A percentile compares a stretch with the other conserved stretches of the same genome.
These are phyloP conservation scores for Neckera pumila DNA, from an alignment of 225 moss, liverwort and hornwort genomes.

Conservation along the genomic window DNA sequence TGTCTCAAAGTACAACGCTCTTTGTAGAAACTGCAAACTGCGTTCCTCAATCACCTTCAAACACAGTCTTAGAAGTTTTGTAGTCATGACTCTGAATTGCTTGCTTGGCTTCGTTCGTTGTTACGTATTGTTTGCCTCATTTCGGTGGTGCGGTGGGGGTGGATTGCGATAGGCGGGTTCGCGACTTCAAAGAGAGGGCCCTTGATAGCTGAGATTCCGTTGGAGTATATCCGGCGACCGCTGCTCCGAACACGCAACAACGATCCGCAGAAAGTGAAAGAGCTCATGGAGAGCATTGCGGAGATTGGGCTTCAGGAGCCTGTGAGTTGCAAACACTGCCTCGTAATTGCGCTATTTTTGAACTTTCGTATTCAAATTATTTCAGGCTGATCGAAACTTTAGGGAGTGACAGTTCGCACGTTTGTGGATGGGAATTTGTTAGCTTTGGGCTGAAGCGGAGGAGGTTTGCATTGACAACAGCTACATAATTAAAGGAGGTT, in stretches of 20 bases:
- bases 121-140: background rate
- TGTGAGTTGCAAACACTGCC: slow-evolving; percentile 19
- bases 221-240: slow-evolving; percentile 79
- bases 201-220: slow-evolving; percentile 60
- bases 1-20: background rate
- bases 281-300: slow-evolving; percentile 86
- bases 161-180: slow-evolving; percentile 6
- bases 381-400: background rate
- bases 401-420: too few relatives aligned
- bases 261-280: slow-evolving; percentile 83
- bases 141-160: background rate
- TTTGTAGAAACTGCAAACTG: background rate
- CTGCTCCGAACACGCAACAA: slow-evolving; percentile 76
- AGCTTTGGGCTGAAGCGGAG: background rate
- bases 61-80: too few relatives aligned
- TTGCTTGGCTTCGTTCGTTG: too few relatives aligned
- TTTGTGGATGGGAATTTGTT: background rate
- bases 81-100: too few relatives aligned
- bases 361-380: background rate
- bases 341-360: background rate
- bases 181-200: slow-evolving; percentile 50
- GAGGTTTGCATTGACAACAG: background rate
- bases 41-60: background rate
- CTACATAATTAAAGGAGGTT: background rate
- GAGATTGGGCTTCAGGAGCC: slow-evolving; percentile 93